These are phyloP conservation scores for Ustilago lituana DNA, from an alignment of 1,284 basidiomycete species.

Conservation along the genomic window DNA sequence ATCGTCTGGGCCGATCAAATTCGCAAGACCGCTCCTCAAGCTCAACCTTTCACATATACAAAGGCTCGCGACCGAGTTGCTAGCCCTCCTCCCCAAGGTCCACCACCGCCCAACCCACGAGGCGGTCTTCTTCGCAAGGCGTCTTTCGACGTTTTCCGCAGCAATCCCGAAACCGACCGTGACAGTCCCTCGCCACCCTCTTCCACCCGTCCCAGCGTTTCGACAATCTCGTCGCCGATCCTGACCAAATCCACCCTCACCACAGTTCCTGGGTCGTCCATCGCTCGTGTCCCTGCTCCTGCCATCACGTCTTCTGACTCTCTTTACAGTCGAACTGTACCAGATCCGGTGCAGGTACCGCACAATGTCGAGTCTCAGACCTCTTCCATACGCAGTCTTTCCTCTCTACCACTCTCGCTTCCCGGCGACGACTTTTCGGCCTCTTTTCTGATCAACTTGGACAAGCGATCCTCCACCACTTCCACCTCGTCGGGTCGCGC, in stretches of 20 bases:
- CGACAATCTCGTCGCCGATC: slow-evolving; percentile 38
- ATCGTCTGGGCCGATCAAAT: slow-evolving; percentile 45
- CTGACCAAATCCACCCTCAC: slow-evolving; percentile 19
- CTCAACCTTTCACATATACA: slow-evolving; percentile 27
- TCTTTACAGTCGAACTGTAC: slow-evolving; percentile 6
- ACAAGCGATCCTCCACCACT: slow-evolving; percentile 24
- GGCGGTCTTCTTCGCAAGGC: slow-evolving; percentile 21
- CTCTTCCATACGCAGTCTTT: slow-evolving; percentile 20
- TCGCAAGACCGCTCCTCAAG: slow-evolving; percentile 21
- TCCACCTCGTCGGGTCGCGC: slow-evolving; percentile 35
- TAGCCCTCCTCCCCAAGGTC: slow-evolving; percentile 14
- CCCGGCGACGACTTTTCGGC: slow-evolving; percentile 21
- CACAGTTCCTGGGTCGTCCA: slow-evolving; percentile 4
- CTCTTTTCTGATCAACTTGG: slow-evolving; percentile 27
- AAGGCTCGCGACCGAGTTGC: slow-evolving; percentile 38
- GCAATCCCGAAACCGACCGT: neutral
- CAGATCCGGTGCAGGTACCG: slow-evolving; percentile 18
- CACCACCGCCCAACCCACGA: slow-evolving; percentile 15
- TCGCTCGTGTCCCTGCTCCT: neutral
- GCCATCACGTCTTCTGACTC: neutral
- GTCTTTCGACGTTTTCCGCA: slow-evolving; percentile 30
- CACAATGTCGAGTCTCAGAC: slow-evolving; percentile 17
- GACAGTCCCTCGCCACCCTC: slow-evolving; percentile 6
- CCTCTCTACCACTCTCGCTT: slow-evolving; percentile 24
- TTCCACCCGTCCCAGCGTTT: slow-evolving; percentile 12